Evolutionary conservation across 495 filamentous ascomycete genomes (phyloP).

Genomic region (Aspergillus sparsus): DNA sequence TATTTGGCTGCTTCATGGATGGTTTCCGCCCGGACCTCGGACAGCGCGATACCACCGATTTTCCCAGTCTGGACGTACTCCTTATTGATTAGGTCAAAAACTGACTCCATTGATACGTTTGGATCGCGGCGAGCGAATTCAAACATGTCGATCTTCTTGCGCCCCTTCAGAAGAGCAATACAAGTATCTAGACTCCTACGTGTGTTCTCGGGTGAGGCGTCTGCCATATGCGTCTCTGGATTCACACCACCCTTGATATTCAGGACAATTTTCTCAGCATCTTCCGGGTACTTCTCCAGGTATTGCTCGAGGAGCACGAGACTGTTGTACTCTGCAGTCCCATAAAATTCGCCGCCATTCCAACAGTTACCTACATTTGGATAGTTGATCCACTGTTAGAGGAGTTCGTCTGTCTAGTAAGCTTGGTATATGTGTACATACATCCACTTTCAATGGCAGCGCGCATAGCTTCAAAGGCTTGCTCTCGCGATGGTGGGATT

Average conservation of each 20-base stretch:
- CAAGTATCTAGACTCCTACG: conserved; percentile 49
- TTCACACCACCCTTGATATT: conserved; percentile 62
- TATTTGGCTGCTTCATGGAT: conserved; percentile 63
- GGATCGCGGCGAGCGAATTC: conserved; percentile 66
- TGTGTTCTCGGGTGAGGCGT: neutral
- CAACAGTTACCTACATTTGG: conserved; percentile 43
- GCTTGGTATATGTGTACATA: neutral
- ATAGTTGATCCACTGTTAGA: neutral
- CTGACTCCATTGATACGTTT: conserved; percentile 54
- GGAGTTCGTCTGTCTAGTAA: neutral
- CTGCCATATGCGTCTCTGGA: neutral
- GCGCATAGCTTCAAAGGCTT: conserved; percentile 68
- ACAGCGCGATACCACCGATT: conserved; percentile 58
- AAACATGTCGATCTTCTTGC: conserved; percentile 73
- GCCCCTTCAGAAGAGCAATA: conserved; percentile 57
- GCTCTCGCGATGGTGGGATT: conserved; percentile 55
- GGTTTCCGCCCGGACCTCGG: conserved; percentile 61
- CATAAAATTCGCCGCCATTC: conserved; percentile 38
- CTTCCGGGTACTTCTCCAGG: conserved; percentile 66
- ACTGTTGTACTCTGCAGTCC: conserved; percentile 42
- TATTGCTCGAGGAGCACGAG: conserved; percentile 64
- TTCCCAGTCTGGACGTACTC: conserved; percentile 50
- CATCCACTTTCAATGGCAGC: conserved; percentile 61
- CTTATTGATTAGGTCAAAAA: conserved; percentile 39
- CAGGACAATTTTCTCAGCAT: conserved; percentile 64